Evolutionary conservation across 108 stramenopile species (phyloP).

Genomic region (Schizochytrium sp.): DNA sequence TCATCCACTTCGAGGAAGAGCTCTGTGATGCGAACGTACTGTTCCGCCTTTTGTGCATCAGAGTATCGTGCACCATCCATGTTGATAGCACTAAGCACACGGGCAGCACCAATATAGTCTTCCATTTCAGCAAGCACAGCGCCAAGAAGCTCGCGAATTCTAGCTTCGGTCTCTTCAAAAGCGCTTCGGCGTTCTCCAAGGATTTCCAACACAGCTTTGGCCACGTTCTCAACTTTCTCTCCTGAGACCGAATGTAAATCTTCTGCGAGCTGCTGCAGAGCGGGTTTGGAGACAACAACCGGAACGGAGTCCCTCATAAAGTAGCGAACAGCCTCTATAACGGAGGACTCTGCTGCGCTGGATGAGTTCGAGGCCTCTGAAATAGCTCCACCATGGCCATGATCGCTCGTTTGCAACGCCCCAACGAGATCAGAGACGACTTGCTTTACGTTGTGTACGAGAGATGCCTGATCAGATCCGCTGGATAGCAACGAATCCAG

Average conservation of each 20-base stretch:
- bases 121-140: neutral
- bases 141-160: neutral
- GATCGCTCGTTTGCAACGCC: too few species aligned
- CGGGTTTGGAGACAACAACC: constrained; percentile 32
- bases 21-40: constrained; percentile 67
- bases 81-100: constrained; percentile 27
- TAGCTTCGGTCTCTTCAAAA: constrained; percentile 27
- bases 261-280: constrained; percentile 4
- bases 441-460: too few species aligned
- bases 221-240: neutral
- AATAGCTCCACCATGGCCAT: neutral
- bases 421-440: too few species aligned
- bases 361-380: neutral
- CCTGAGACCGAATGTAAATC: neutral
- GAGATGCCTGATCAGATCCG: too few species aligned
- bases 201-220: neutral
- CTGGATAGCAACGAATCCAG: too few species aligned
- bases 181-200: neutral
- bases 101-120: constrained; percentile 47
- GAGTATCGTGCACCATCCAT: constrained; percentile 28
- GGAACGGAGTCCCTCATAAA: neutral
- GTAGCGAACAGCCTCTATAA: neutral
- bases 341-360: neutral
- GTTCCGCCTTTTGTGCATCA: constrained; percentile 62
- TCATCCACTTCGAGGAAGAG: constrained; percentile 68